These are phyloP conservation scores for Plasmopara viticola DNA, from an alignment of 352 stramenopile species.

Conservation along the genomic window DNA sequence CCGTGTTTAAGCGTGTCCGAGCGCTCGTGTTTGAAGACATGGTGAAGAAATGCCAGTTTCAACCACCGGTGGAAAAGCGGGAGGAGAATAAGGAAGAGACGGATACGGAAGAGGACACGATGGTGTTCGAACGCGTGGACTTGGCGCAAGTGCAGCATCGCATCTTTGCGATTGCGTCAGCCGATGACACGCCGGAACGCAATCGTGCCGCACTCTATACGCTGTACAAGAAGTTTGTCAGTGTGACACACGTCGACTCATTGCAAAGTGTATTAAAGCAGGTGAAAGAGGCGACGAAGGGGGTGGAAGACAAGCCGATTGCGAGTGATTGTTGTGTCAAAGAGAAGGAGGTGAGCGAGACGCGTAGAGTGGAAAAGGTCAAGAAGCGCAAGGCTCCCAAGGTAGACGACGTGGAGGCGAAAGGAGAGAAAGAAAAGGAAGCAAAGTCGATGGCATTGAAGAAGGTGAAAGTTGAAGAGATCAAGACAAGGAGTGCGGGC, in stretches of 20 bases:
- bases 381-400: conserved; percentile 10
- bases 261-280: conserved; percentile 46
- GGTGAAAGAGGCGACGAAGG: conserved; percentile 25
- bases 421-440: conserved; percentile 2
- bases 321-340: no score
- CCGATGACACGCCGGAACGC: conserved; percentile 66
- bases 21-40: conserved; percentile 71
- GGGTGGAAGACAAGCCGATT: conserved; percentile 16
- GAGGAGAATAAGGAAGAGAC: conserved; percentile 34
- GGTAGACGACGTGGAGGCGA: conserved; percentile 8
- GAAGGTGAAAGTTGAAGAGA: no score
- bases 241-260: conserved; percentile 66
- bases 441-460: no score
- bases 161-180: conserved; percentile 70
- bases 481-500: no score
- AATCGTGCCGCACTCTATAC: conserved; percentile 76
- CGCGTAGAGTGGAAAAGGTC: no score
- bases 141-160: conserved; percentile 67
- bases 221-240: conserved; percentile 70
- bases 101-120: conserved; percentile 34
- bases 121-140: conserved; percentile 58
- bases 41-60: conserved; percentile 61
- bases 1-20: conserved; percentile 70
- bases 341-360: no score
- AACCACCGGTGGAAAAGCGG: conserved; percentile 7